phyloP scores from a whole-genome alignment of 768 basidiomycete genomes.

The Naganishia friedmannii region DNA sequence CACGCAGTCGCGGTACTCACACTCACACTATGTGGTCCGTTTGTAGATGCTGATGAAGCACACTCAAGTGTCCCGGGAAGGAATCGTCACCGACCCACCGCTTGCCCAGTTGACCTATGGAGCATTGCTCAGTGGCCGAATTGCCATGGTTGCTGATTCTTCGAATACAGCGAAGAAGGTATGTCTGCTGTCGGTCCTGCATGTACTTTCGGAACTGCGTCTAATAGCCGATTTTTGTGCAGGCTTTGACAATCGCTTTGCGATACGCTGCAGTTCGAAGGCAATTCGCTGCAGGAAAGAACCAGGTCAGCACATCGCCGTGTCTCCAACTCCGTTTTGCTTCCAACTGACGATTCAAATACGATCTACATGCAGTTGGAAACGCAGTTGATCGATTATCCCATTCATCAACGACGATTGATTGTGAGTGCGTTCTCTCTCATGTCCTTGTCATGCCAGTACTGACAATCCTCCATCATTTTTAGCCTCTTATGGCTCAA shows the following conservation, averaged over 20 bases:
- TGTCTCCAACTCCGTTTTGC: not conserved
- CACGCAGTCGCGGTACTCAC: not conserved
- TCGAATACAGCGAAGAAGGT: slow-evolving; percentile 54
- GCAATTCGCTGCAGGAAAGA: slow-evolving; percentile 54
- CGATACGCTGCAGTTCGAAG: slow-evolving; percentile 55
- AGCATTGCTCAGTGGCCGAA: slow-evolving; percentile 53
- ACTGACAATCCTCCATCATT: not conserved
- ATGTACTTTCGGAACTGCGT: slow-evolving; percentile 9
- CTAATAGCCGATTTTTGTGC: not conserved
- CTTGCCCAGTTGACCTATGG: slow-evolving; percentile 56
- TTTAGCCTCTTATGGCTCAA: slow-evolving; percentile 52
- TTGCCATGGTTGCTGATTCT: slow-evolving; percentile 53
- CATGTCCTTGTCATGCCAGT: not conserved
- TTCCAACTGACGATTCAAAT: not conserved
- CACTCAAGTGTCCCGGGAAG: slow-evolving; percentile 53
- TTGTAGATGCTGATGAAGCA: slow-evolving; percentile 56
- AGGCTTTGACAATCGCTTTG: slow-evolving; percentile 55
- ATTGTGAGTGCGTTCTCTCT: slow-evolving; percentile 41
- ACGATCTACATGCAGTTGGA: slow-evolving; percentile 43
- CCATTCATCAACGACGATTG: slow-evolving; percentile 53
- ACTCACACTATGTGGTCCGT: slow-evolving; percentile 30
- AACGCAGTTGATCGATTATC: slow-evolving; percentile 55
- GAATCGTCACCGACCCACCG: slow-evolving; percentile 53
- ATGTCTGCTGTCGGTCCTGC: not conserved
- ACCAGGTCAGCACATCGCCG: slow-evolving; percentile 39